phyloP scores from a whole-genome alignment of 1,139 yeast genomes.

The Blastobotrys proliferans region DNA sequence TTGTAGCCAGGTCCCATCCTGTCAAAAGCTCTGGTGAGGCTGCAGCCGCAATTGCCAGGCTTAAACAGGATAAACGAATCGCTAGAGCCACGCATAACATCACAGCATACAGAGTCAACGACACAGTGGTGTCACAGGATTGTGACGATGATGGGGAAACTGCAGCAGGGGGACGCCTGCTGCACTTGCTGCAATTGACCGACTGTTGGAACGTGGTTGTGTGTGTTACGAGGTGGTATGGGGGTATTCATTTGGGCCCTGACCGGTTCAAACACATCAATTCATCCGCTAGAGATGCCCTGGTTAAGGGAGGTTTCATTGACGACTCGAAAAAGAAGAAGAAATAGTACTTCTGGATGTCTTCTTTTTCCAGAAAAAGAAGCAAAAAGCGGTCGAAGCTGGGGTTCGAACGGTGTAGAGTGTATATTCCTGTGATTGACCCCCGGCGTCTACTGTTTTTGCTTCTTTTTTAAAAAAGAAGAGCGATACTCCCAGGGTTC shows the following conservation, averaged over 20 bases:
- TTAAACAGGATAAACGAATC: conserved; percentile 64
- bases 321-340: conserved; percentile 20
- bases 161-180: conserved; percentile 88
- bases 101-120: conserved; percentile 73
- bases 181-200: conserved; percentile 70
- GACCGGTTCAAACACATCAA: conserved; percentile 89
- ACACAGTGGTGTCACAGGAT: conserved; percentile 63
- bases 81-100: conserved; percentile 73
- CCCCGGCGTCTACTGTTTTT: no score
- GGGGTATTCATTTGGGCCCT: conserved; percentile 88
- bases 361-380: background rate
- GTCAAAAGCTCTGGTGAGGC: conserved; percentile 68
- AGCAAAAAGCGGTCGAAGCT: background rate
- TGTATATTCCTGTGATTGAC: no score
- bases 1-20: conserved; percentile 67
- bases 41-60: conserved; percentile 43
- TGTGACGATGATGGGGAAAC: conserved; percentile 97
- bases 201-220: conserved; percentile 84
- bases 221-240: conserved; percentile 89
- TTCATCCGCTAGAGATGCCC: conserved; percentile 80
- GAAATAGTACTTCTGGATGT: conserved; percentile 3
- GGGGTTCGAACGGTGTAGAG: no score
- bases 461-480: no score
- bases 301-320: conserved; percentile 57
- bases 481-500: no score